Conservation (phyloP, 2,329 filamentous ascomycete genomes). For the Colletotrichum aenigma region DNA sequence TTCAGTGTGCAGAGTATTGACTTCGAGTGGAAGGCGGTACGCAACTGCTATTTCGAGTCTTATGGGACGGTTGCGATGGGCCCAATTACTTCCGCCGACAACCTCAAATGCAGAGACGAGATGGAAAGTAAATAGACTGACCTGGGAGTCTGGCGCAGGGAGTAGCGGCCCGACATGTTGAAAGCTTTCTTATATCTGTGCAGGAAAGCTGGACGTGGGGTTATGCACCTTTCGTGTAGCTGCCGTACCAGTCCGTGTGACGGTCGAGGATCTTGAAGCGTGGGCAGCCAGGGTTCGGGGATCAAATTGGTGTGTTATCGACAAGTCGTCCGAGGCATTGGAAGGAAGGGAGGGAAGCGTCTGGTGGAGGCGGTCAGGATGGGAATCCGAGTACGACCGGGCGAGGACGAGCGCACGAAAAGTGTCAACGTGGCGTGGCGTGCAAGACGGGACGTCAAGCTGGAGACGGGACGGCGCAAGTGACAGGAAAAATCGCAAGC, state of each 20-base stretch:
- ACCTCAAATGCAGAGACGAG: not conserved
- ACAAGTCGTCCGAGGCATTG: not conserved
- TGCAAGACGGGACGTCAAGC: not conserved
- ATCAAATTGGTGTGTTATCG: not conserved
- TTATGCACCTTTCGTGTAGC: slow-evolving; percentile 22
- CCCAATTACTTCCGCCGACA: slow-evolving; percentile 5
- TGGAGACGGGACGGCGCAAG: not conserved
- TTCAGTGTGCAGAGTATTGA: not conserved
- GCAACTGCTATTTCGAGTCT: not conserved
- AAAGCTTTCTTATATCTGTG: slow-evolving; percentile 1
- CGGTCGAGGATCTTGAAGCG: not conserved
- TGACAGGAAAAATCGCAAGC: slow-evolving; percentile 1
- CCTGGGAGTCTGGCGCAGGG: slow-evolving; percentile 41
- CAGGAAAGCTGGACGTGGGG: slow-evolving; percentile 5
- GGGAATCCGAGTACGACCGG: slow-evolving; percentile 13
- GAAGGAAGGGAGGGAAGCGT: not conserved
- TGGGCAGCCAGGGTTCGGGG: not conserved
- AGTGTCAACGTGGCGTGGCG: not conserved
- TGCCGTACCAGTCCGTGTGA: slow-evolving; percentile 2
- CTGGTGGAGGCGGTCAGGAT: not conserved
- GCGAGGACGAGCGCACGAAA: not conserved
- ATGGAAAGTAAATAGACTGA: slow-evolving; percentile 22
- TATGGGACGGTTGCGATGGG: not conserved
- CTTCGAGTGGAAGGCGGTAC: not conserved
- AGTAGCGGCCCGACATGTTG: slow-evolving; percentile 42